Conservation (phyloP, 2,329 filamentous ascomycete genomes). For the Curvularia verruculosa region DNA sequence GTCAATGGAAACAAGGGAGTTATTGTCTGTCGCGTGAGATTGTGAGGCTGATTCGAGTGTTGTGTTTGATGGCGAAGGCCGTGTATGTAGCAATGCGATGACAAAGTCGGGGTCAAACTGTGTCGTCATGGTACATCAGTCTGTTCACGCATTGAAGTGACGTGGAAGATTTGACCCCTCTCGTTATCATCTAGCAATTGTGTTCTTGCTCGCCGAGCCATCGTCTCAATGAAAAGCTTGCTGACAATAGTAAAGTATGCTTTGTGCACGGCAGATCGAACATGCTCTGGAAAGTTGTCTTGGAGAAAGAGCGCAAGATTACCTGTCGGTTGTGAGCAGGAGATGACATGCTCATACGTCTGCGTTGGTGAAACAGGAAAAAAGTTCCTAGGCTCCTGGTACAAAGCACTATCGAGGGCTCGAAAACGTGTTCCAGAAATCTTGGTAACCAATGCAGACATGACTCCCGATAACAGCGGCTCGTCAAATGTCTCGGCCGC, state of each 20-base stretch:
- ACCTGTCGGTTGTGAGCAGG: slow-evolving; percentile 25
- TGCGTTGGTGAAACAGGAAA: slow-evolving; percentile 39
- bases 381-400: slow-evolving; percentile 26
- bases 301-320: slow-evolving; percentile 29
- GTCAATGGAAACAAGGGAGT: background rate
- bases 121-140: slow-evolving; percentile 27
- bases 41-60: background rate
- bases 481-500: slow-evolving; percentile 38
- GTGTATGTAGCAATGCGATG: slow-evolving; percentile 27
- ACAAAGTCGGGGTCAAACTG: slow-evolving; percentile 38
- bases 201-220: slow-evolving; percentile 17
- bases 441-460: slow-evolving; percentile 34
- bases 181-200: slow-evolving; percentile 26
- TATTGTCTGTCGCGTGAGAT: too few relatives aligned
- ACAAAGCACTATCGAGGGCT: slow-evolving; percentile 16
- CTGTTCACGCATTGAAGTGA: slow-evolving; percentile 26
- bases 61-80: slow-evolving; percentile 6
- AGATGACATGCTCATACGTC: slow-evolving; percentile 32
- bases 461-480: slow-evolving; percentile 32
- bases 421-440: slow-evolving; percentile 26
- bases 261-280: slow-evolving; percentile 27
- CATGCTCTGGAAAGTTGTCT: slow-evolving; percentile 34
- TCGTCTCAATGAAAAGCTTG: slow-evolving; percentile 30
- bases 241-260: slow-evolving; percentile 38
- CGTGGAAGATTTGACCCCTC: slow-evolving; percentile 31